These are phyloP conservation scores for Pseudogymnoascus sp. DNA, from an alignment of 2,329 filamentous ascomycete genomes.

Conservation along the genomic window DNA sequence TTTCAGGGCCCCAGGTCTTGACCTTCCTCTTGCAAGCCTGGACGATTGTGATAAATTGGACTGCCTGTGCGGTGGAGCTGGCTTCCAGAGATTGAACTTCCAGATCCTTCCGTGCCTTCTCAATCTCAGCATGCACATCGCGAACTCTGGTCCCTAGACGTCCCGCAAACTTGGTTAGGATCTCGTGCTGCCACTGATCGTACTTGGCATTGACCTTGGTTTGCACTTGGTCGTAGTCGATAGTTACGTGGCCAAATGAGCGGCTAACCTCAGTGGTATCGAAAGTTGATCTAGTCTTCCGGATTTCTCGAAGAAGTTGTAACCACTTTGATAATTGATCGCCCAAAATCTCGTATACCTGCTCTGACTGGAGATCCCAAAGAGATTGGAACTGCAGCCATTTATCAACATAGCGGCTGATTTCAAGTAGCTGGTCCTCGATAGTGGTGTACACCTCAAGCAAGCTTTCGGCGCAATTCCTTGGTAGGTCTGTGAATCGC, in stretches of 20 bases:
- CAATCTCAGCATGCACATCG: conserved; percentile 85
- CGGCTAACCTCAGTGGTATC: conserved; percentile 93
- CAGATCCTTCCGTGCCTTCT: conserved; percentile 81
- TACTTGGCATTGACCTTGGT: conserved; percentile 99
- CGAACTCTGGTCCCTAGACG: conserved; percentile 85
- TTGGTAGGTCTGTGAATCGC: conserved; percentile 78
- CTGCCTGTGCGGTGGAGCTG: conserved; percentile 91
- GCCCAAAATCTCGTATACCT: conserved; percentile 86
- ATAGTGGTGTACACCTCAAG: conserved; percentile 74
- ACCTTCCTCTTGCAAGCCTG: conserved; percentile 94
- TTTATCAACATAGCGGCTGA: conserved; percentile 85
- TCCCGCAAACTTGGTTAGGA: conserved; percentile 83
- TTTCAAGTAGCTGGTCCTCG: conserved; percentile 72
- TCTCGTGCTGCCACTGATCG: conserved; percentile 98
- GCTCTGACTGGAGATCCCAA: conserved; percentile 94
- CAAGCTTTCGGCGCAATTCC: conserved; percentile 72
- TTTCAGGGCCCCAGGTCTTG: conserved; percentile 88
- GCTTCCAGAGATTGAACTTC: conserved; percentile 90
- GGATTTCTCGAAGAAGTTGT: conserved; percentile 91
- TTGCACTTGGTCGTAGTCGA: conserved; percentile 98
- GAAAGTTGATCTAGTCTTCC: conserved; percentile 91
- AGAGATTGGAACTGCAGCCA: conserved; percentile 98
- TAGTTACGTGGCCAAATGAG: conserved; percentile 85
- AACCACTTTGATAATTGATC: conserved; percentile 91
- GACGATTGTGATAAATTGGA: conserved; percentile 96